phyloP scores from a whole-genome alignment of 805 yeast species.

The Komagataella populi region DNA sequence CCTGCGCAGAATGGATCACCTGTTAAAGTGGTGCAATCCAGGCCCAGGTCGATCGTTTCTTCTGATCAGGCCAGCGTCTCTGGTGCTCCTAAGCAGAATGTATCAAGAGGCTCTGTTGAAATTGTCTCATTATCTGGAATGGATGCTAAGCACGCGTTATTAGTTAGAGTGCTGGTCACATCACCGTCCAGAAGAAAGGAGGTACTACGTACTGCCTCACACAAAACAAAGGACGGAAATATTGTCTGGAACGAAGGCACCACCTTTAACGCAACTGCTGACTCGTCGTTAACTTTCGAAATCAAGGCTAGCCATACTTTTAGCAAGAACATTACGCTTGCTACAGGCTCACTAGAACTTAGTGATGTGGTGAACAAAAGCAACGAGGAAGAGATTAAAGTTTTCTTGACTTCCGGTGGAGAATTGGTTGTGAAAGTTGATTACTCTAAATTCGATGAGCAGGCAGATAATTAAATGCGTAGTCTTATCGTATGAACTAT shows the following conservation, averaged over 20 bases:
- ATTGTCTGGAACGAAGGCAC: slow-evolving; percentile 48
- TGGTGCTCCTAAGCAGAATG: slow-evolving; percentile 3
- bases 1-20: background rate
- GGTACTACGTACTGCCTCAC: slow-evolving; percentile 48
- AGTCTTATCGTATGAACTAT: background rate
- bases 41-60: background rate
- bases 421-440: background rate
- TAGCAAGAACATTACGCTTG: slow-evolving; percentile 58
- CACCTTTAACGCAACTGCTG: slow-evolving; percentile 53
- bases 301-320: slow-evolving; percentile 58
- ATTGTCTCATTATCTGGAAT: slow-evolving; percentile 23
- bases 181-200: slow-evolving; percentile 32
- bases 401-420: slow-evolving; percentile 17
- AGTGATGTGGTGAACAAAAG: slow-evolving; percentile 32
- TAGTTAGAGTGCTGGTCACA: slow-evolving; percentile 37
- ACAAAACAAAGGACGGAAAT: slow-evolving; percentile 34
- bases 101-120: slow-evolving; percentile 33
- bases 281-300: slow-evolving; percentile 43
- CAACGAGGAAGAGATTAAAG: slow-evolving; percentile 21
- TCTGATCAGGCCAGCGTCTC: background rate
- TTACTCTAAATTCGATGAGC: background rate
- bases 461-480: background rate
- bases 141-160: slow-evolving; percentile 16
- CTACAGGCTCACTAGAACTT: slow-evolving; percentile 38
- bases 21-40: slow-evolving; percentile 6